Evolutionary conservation across 441 rosid species (phyloP).

Genomic region (Rhodomyrtus psidioides): DNA sequence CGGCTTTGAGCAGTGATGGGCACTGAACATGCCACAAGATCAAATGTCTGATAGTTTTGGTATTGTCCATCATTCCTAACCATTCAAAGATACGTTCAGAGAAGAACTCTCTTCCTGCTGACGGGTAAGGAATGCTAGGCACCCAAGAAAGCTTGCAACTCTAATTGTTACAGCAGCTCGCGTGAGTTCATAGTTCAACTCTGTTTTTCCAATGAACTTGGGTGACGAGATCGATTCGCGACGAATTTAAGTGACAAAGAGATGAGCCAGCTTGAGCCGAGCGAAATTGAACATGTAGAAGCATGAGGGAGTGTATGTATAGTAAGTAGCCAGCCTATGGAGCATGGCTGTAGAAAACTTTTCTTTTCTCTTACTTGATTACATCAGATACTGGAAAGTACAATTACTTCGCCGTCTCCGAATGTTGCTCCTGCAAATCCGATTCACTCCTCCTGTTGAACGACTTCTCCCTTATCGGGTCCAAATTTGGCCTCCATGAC

Average conservation of each 20-base stretch:
- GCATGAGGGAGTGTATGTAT: not conserved
- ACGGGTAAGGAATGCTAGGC: not conserved
- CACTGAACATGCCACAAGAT: not conserved
- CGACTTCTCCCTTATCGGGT: constrained; percentile 32
- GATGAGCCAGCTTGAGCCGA: not conserved
- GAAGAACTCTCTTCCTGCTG: not conserved
- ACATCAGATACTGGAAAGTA: not conserved
- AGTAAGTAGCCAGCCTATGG: not conserved
- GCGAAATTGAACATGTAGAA: not conserved
- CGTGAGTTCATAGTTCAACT: not conserved
- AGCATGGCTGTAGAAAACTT: not conserved
- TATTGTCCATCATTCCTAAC: not conserved
- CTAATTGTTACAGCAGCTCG: not conserved
- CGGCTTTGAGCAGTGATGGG: too few species aligned
- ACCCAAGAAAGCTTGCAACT: not conserved
- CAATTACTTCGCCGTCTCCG: not conserved
- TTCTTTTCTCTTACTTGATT: not conserved
- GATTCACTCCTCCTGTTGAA: constrained; percentile 32
- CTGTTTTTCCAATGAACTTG: not conserved
- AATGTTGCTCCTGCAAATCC: constrained; percentile 13
- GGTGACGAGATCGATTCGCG: not conserved
- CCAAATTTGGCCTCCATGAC: constrained; percentile 35
- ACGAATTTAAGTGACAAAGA: not conserved
- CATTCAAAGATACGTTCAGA: not conserved
- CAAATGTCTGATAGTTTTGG: not conserved